phyloP scores from a whole-genome alignment of 768 basidiomycete species.

The Collybia nuda region DNA sequence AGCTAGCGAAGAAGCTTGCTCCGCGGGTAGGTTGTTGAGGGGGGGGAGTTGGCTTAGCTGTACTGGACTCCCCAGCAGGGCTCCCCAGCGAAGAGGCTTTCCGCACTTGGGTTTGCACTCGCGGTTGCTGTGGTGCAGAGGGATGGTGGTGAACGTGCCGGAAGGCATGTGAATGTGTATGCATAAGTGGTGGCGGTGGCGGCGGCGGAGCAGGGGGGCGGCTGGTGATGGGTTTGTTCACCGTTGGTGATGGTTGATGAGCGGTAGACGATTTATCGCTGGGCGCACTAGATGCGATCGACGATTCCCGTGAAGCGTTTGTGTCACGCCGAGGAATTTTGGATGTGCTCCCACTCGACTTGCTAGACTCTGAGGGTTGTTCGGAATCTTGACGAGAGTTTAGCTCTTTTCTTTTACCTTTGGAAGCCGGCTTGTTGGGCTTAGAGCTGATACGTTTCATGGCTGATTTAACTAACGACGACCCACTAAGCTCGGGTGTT shows the following conservation, averaged over 20 bases:
- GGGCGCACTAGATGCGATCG: constrained; percentile 39
- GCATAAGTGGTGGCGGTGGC: constrained; percentile 18
- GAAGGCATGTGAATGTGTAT: constrained; percentile 13
- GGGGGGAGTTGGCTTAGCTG: constrained; percentile 16
- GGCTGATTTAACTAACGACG: no score
- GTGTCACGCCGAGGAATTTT: not conserved
- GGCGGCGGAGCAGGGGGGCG: constrained; percentile 14
- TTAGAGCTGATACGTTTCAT: no score
- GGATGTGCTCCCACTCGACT: constrained; percentile 13
- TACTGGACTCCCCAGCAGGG: not conserved
- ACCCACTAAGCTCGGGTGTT: constrained; percentile 1
- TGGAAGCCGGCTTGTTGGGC: not conserved
- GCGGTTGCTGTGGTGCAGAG: constrained; percentile 17
- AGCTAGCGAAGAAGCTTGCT: constrained; percentile 24
- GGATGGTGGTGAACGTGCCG: constrained; percentile 39
- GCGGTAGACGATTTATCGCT: constrained; percentile 24
- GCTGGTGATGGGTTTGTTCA: constrained; percentile 21
- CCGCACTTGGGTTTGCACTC: constrained; percentile 20
- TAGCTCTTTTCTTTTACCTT: no score
- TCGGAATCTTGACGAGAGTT: not conserved
- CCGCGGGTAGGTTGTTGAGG: constrained; percentile 16
- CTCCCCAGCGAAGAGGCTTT: constrained; percentile 4
- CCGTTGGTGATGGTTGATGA: constrained; percentile 28
- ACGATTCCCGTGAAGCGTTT: constrained; percentile 45
- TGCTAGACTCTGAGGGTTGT: not conserved